Evolutionary conservation across 2,329 filamentous ascomycete species (phyloP), one percentile per base, ranked within the genome.

Genomic region (Amauroascus niger): DNA sequence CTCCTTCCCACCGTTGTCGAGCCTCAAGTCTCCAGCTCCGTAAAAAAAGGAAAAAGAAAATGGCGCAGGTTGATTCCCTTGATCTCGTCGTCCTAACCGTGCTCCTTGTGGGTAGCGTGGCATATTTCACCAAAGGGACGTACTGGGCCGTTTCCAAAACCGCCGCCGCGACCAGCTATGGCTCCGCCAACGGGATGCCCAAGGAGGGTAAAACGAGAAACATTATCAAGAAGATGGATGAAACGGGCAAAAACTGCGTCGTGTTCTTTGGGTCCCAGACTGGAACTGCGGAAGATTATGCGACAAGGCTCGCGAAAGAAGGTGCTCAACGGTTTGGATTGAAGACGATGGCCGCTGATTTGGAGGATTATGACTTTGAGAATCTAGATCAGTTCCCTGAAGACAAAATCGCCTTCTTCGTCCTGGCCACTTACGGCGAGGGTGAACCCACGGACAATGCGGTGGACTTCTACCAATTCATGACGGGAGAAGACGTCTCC

Each of bases 201-300:
- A 77, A 78, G 59, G 94, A 88, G 74, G 88, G 84, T 62, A 90
- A 89, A 76, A 91, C 90, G 57, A 80, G 93, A 62, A 90, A 96
- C 70, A 90, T 98, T 59, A 68, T 96, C 57, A 87, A 97, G 78
- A 95, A 95, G 75, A 86, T 98, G 83, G 87, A 96, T 20, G 89
- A 97, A 75, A 84, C 82, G 9, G 85, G 84, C 71, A 98, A 97
- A 77, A 97, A 98, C 75, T 96, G 91, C 71, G 85, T 98, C 60
- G 86, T 98, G 65, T 96, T 98, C 77, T 98, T 96, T 69, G 93
- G 93, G 61, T 98, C 93, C 30, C 93, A 98, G 75, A 98, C 93
- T 18, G 93, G 93, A 64, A 98, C 93, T 39, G 93, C 93, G 48
- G 94, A 98, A 74, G 93, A 98, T 71, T 98, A 98, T 67, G 94